Evolutionary conservation across 345 rosid species (phyloP), one percentile per base, ranked within the genome.

Genomic region (Gynandropsis gynandra): DNA sequence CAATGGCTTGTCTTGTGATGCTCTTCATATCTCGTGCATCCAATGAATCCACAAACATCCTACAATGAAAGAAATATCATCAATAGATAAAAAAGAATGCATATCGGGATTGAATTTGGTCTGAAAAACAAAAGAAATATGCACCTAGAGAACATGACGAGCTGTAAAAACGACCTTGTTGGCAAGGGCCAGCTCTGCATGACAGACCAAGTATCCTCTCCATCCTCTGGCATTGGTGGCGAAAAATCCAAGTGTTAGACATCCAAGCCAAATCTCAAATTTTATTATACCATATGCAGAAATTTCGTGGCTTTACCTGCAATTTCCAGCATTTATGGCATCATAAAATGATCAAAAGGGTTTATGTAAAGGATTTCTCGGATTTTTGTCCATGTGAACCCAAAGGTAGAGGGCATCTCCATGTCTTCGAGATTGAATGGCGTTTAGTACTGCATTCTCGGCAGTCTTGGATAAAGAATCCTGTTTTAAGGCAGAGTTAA

Each of bases 141-240:
- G 37, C 27, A 92, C 98, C 98, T 82, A 36, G 98, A 92, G 62
- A 92, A 87, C 97, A 92, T 85, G n/a, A 80, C 89, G 59, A 87
- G 87, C 77, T 92, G 97, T n/a, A 82, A 74, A 72, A 82, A 92
- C 56, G 97, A 92, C 67, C 77, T 79, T 13, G 97, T 87, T 61
- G 98, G 98, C 79, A 92, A 56, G 47, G 78, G 86, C 96, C 96
- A 92, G 73, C n/a, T n/a, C n/a, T n/a, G n/a, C n/a, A n/a, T n/a
- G n/a, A n/a, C n/a, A n/a, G n/a, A n/a, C n/a, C n/a, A n/a, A n/a
- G n/a, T n/a, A n/a, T n/a, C n/a, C n/a, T n/a, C n/a, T n/a, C n/a
- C n/a, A n/a, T n/a, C n/a, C n/a, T n/a, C n/a, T n/a, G n/a, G n/a
- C n/a, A n/a, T n/a, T n/a, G n/a, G n/a, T n/a, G n/a, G n/a, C n/a